A percentile compares a stretch with the other conserved stretches of the same genome.
Evolutionary conservation across 768 basidiomycete genomes (phyloP).

Genomic region (Leucocoprinus leucothites): DNA sequence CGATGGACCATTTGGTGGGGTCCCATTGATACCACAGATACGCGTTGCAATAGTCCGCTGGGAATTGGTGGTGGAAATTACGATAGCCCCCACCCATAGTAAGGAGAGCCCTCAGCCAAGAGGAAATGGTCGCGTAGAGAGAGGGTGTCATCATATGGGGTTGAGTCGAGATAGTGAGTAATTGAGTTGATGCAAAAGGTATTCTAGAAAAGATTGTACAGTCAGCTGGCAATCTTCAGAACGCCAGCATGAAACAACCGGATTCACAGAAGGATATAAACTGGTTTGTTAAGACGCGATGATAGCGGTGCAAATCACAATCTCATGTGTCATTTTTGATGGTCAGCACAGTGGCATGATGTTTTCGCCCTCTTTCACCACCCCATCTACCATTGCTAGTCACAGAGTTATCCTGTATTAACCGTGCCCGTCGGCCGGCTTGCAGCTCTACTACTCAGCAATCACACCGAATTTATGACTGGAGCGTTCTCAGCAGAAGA

Average conservation of each 20-base stretch:
- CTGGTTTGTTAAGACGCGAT: too few species aligned
- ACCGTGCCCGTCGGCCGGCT: too few species aligned
- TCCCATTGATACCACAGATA: conserved; percentile 84
- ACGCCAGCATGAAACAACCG: conserved; percentile 26
- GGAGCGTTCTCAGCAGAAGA: too few species aligned
- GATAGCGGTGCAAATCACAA: too few species aligned
- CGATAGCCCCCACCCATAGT: conserved; percentile 90
- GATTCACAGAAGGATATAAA: too few species aligned
- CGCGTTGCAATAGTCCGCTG: conserved; percentile 83
- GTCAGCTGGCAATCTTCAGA: conserved; percentile 2
- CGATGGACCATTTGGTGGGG: conserved; percentile 96
- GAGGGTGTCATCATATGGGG: conserved; percentile 79
- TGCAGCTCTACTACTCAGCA: too few species aligned
- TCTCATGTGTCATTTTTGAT: too few species aligned
- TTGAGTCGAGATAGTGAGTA: conserved; percentile 79
- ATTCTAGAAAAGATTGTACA: conserved; percentile 44
- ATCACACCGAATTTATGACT: too few species aligned
- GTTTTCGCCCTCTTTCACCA: too few species aligned
- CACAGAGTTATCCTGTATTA: too few species aligned
- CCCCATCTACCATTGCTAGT: too few species aligned
- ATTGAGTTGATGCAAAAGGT: conserved; percentile 90
- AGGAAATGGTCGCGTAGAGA: conserved; percentile 77
- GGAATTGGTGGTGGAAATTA: conserved; percentile 90
- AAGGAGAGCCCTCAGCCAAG: conserved; percentile 75
- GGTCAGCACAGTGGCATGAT: too few species aligned